phyloP scores from a whole-genome alignment of 441 rosid species.

The Gossypium davidsonii region DNA sequence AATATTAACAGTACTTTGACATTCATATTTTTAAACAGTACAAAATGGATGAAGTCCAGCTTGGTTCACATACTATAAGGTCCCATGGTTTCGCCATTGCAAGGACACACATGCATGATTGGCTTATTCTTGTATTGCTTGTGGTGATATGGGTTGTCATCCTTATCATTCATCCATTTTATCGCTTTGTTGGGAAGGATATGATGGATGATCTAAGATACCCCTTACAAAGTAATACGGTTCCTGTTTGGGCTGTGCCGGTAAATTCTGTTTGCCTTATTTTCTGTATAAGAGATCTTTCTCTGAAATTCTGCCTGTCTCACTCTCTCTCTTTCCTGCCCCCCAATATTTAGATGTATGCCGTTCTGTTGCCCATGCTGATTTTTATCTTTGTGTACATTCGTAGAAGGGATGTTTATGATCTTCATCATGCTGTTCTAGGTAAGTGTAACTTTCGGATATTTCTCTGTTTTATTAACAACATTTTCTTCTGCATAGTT shows the following conservation, averaged over 20 bases:
- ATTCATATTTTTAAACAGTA: constrained; percentile 24
- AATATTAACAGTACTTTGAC: not conserved
- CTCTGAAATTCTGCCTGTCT: not conserved
- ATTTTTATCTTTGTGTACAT: constrained; percentile 51
- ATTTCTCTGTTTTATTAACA: not conserved
- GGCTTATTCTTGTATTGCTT: constrained; percentile 68
- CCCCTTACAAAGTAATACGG: constrained; percentile 67
- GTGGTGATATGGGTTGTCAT: constrained; percentile 39
- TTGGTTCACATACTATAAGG: constrained; percentile 55
- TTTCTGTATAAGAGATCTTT: not conserved
- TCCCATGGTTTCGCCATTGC: constrained; percentile 66
- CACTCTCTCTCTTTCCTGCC: not conserved
- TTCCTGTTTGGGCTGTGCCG: constrained; percentile 80
- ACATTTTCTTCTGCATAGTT: not conserved
- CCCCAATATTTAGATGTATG: constrained; percentile 38
- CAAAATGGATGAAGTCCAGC: constrained; percentile 48
- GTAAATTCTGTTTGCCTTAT: constrained; percentile 34
- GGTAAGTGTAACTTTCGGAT: constrained; percentile 32
- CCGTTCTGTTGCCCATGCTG: constrained; percentile 54
- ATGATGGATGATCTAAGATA: constrained; percentile 86
- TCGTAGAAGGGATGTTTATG: constrained; percentile 71
- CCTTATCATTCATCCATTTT: constrained; percentile 57
- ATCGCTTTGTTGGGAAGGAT: constrained; percentile 84
- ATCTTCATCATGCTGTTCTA: constrained; percentile 78
- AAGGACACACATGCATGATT: constrained; percentile 63